Evolutionary conservation across 768 basidiomycete genomes (phyloP).

Genomic region (Boletus fagicola): DNA sequence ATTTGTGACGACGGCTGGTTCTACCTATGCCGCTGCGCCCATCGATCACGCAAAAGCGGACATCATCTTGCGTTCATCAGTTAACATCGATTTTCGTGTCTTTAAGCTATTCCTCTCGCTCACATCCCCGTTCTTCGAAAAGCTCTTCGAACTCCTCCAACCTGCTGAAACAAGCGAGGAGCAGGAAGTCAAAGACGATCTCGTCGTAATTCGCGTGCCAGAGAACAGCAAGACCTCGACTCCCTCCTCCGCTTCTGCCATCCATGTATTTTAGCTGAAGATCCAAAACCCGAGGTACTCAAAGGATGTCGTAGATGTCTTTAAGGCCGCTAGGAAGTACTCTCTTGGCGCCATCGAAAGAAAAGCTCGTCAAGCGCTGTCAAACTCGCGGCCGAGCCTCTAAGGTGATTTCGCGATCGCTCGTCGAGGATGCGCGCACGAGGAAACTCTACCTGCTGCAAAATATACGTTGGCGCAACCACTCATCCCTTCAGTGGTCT

Average conservation of each 20-base stretch:
- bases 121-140: constrained; percentile 35
- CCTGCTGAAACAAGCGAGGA: constrained; percentile 6
- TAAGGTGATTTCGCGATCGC: constrained; percentile 36
- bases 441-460: constrained; percentile 30
- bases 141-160: constrained; percentile 33
- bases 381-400: constrained; percentile 19
- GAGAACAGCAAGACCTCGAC: constrained; percentile 26
- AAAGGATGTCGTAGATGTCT: constrained; percentile 5
- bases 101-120: constrained; percentile 35
- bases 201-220: constrained; percentile 21
- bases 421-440: constrained; percentile 19
- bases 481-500: constrained; percentile 18
- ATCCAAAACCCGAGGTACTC: constrained; percentile 16
- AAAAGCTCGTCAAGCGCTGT: constrained; percentile 21
- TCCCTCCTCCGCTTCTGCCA: constrained; percentile 30
- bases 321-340: constrained; percentile 19
- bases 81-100: constrained; percentile 31
- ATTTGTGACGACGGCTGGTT: neutral
- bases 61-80: constrained; percentile 27
- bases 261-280: constrained; percentile 21
- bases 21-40: constrained; percentile 15
- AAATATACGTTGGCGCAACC: constrained; percentile 27
- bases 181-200: constrained; percentile 16
- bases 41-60: constrained; percentile 25
- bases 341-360: constrained; percentile 15